phyloP scores from a whole-genome alignment of 495 filamentous ascomycete genomes.

The Penicillium coffeae region DNA sequence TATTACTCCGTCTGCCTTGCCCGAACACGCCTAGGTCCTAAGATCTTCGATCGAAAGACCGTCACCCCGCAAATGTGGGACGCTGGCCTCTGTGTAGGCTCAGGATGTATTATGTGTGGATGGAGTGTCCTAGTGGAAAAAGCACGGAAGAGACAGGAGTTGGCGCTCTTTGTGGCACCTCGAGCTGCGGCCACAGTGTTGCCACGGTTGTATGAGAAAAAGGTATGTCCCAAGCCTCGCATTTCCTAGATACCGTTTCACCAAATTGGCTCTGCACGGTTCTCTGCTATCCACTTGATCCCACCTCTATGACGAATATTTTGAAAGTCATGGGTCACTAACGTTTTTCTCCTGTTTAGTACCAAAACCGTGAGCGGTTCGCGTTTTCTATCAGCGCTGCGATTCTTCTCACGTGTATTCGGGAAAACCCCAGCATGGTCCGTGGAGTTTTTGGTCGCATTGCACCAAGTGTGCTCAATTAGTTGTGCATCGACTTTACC shows the following conservation, averaged over 20 bases:
- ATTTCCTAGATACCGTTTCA: constrained; percentile 20
- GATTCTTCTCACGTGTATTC: constrained; percentile 66
- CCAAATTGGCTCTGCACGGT: background rate
- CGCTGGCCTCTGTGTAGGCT: constrained; percentile 67
- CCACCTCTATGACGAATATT: constrained; percentile 4
- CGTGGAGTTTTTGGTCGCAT: constrained; percentile 72
- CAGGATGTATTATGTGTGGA: constrained; percentile 76
- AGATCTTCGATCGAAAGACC: constrained; percentile 51
- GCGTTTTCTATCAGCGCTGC: constrained; percentile 73
- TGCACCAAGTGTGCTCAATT: constrained; percentile 52
- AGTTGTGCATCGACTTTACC: background rate
- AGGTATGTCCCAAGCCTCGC: constrained; percentile 40
- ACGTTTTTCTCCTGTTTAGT: constrained; percentile 36
- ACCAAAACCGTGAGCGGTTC: constrained; percentile 71
- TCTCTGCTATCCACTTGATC: background rate
- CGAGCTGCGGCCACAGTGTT: constrained; percentile 73
- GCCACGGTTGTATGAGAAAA: constrained; percentile 66
- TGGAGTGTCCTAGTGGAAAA: constrained; percentile 81
- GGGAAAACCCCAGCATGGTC: constrained; percentile 62
- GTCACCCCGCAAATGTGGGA: constrained; percentile 59
- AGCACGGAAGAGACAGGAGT: constrained; percentile 64
- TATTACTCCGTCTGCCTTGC: constrained; percentile 87
- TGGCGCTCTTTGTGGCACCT: constrained; percentile 83
- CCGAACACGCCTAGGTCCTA: constrained; percentile 75
- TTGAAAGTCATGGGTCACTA: constrained; percentile 15